Base-by-base conservation (phyloP, 805 yeast species). In the Ogataea thermomethanolica region DNA sequence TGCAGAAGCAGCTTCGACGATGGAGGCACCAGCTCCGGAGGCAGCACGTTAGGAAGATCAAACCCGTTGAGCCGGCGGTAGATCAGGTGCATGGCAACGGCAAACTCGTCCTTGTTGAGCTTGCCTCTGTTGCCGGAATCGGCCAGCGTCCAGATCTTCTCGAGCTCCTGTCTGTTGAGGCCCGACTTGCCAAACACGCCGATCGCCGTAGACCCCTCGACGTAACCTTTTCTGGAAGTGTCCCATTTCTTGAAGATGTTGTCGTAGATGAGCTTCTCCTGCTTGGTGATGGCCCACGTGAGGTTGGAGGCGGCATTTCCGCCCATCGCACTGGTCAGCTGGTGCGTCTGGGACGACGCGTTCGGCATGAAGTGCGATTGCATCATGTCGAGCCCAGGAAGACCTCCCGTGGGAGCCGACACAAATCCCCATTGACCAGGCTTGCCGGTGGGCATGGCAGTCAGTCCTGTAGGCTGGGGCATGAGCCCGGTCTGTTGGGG, bases 71-170 rank as follows among this genome's bases (percentile, higher is more conserved):
- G 68, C 47, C 91, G 76, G 61, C 96, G 78, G 65, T 93, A 91
- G 31, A 91, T 91, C 44, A 91, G 71, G 70, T 95, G 97, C 98
- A 91, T 93, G 24, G 98, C 97, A 25, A 93, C 89, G 0, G 96
- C 84, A 67, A 91, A 93, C 61, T 88, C 95, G 59, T 91, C 96
- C 54, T 78, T 80, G 59, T 86, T 85, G 50, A 91, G 76, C 57
- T 77, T 79, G 4, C 97, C 96, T 40, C 83, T 74, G 60, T 89
- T 84, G 40, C 81, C 80, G 11, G 81, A 75, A 60, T 93, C 98
- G 41, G 90, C 78, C 50, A 91, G 71, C 35, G 79, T 85, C 99
- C 99, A 91, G 47, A 93, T 89, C 29, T 80, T 73, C 62, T 90
- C 98, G 46, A 91, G 72, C 54, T 90, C 97, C 4, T 79, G 71